Conservation (phyloP, 805 yeast genomes). For the Metschnikowia dekortorum region DNA sequence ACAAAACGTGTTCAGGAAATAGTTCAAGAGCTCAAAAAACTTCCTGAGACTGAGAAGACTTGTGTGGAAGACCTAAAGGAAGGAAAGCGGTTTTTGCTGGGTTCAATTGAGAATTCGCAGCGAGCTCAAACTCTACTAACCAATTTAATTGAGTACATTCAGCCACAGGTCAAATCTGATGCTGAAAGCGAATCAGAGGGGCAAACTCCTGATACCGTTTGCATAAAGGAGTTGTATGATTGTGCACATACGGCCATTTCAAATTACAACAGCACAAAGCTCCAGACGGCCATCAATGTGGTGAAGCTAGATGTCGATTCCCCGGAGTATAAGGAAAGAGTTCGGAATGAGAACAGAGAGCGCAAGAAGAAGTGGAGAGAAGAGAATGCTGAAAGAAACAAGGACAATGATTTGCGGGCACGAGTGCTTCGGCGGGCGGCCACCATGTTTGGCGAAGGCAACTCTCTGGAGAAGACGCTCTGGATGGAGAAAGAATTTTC, state of each 20-base stretch:
- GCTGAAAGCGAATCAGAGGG: constrained; percentile 7
- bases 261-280: constrained; percentile 19
- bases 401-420: constrained; percentile 80
- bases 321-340: constrained; percentile 48
- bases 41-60: constrained; percentile 18
- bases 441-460: constrained; percentile 57
- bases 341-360: constrained; percentile 65
- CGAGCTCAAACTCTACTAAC: constrained; percentile 20
- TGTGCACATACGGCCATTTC: constrained; percentile 24
- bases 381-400: constrained; percentile 71
- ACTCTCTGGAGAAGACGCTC: constrained; percentile 46
- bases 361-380: constrained; percentile 83
- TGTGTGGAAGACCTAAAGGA: constrained; percentile 27
- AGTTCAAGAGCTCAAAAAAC: constrained; percentile 13
- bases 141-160: constrained; percentile 17
- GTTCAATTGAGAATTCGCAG: constrained; percentile 9
- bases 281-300: constrained; percentile 14
- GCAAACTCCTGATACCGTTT: neutral
- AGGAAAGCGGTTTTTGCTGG: constrained; percentile 30
- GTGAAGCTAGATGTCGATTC: constrained; percentile 27
- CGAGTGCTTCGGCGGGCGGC: constrained; percentile 73
- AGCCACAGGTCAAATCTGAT: neutral
- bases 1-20: constrained; percentile 11
- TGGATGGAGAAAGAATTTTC: constrained; percentile 79
- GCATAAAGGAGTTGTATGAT: constrained; percentile 10